Evolutionary conservation across 306 rosid species (phyloP).

Genomic region (Benincasa hispida): DNA sequence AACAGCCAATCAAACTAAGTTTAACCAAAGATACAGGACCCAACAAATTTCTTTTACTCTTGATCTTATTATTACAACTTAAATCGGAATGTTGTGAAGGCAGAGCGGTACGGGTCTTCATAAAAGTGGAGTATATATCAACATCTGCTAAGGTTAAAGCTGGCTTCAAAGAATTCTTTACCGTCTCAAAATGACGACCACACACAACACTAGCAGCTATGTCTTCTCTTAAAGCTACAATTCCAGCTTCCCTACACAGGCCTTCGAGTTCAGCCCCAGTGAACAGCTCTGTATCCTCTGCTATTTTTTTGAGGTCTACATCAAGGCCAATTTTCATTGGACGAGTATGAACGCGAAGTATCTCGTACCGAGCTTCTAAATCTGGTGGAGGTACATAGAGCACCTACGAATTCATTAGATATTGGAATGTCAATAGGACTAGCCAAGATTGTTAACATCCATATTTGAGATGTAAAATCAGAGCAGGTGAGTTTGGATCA

Average conservation of each 20-base stretch:
- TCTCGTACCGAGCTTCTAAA: conserved; percentile 67
- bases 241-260: conserved; percentile 77
- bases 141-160: conserved; percentile 42
- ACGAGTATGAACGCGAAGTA: conserved; percentile 64
- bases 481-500: neutral
- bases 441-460: neutral
- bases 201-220: conserved; percentile 43
- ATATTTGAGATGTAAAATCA: neutral
- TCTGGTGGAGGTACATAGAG: conserved; percentile 93
- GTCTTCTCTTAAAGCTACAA: conserved; percentile 72
- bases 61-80: conserved; percentile 8
- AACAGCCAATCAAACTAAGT: conserved; percentile 22
- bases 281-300: conserved; percentile 67
- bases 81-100: conserved; percentile 13
- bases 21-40: conserved; percentile 17
- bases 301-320: conserved; percentile 54
- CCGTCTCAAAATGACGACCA: conserved; percentile 54
- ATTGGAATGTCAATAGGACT: neutral
- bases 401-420: conserved; percentile 33
- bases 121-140: conserved; percentile 40
- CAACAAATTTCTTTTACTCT: neutral
- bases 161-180: conserved; percentile 49
- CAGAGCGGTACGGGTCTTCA: conserved; percentile 31
- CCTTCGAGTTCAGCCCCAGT: conserved; percentile 91
- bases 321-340: conserved; percentile 41